Base-by-base conservation (phyloP, 352 stramenopile species). In the Phytopythium vexans region DNA sequence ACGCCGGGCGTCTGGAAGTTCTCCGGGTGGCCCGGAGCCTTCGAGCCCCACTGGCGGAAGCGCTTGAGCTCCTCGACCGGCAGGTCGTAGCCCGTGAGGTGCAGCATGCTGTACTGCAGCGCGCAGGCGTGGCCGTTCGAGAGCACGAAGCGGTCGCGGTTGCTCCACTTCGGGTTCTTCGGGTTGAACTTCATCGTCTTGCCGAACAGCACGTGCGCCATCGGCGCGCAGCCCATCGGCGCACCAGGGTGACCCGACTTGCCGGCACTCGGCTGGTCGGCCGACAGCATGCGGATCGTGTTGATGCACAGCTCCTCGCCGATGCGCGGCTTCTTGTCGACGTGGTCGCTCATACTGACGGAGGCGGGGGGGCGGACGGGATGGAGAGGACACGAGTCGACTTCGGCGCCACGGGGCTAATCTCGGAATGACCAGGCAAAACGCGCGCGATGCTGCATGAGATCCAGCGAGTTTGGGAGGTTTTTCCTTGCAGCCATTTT, bases 81-180 rank as follows among this genome's bases (percentile, higher is more conserved):
- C 16, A 98, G 64, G 64, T 97, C 89, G 77, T 96, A 97, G 53
- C 97, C 97, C 44, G 89, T 96, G 33, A 99, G 84, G 75, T 99
- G 94, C 55, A 99, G 85, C 97, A 99, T 99, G 42, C 86, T 91
- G 84, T 99, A 99, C 72, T 98, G 96, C 51, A 99, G 86, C 36
- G 97, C 96, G 78, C 97, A 99, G 34, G 92, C 95, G 77, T 99
- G 97, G 56, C 97, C 97, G 74, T 99, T 99, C 47, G 89, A 98
- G 49, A 99, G 85, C 50, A 99, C 94, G 71, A 99, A 99, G 66
- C 97, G 95, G 84, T 99, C 97, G 41, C 97, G 95, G 75, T 98
- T 98, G 72, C 85, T 94, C 88, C 86, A 95, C 64, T 82, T 77
- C 15, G 84, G 82, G 66, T 92, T 90, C 68, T 86, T 90, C 47